A percentile compares a stretch with the other conserved stretches of the same genome.
phyloP scores from a whole-genome alignment of 768 basidiomycete species.

The Mycena olivaceomarginata region DNA sequence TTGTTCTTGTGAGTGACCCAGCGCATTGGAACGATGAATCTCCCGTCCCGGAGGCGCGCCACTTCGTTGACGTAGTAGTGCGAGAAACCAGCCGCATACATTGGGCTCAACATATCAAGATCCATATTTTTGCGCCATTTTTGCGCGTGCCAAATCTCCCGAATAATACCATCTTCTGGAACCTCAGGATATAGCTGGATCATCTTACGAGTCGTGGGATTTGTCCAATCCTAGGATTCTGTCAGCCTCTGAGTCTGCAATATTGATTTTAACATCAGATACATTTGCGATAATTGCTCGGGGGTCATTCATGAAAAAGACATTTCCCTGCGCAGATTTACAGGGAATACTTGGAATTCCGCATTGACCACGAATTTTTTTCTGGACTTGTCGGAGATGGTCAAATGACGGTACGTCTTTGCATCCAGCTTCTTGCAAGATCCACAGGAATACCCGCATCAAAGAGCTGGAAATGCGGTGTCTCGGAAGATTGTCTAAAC shows the following conservation, averaged over 20 bases:
- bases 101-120: not conserved
- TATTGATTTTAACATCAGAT: too few species aligned
- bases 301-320: slow-evolving; percentile 12
- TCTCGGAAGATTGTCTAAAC: slow-evolving; percentile 34
- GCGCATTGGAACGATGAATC: not conserved
- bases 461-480: slow-evolving; percentile 31
- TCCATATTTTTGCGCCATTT: not conserved
- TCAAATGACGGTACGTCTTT: slow-evolving; percentile 30
- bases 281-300: slow-evolving; percentile 5
- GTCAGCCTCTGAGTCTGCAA: not conserved
- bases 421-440: slow-evolving; percentile 16
- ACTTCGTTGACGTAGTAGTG: slow-evolving; percentile 1
- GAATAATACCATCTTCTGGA: slow-evolving; percentile 1
- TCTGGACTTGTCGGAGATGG: slow-evolving; percentile 6
- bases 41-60: not conserved
- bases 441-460: slow-evolving; percentile 35
- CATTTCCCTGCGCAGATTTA: slow-evolving; percentile 15
- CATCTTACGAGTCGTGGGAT: not conserved
- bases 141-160: too few species aligned
- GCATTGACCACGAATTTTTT: not conserved
- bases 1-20: slow-evolving; percentile 4
- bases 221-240: slow-evolving; percentile 2
- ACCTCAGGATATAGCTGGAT: slow-evolving; percentile 20
- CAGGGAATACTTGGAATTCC: slow-evolving; percentile 17
- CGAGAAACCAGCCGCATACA: not conserved